Conservation (phyloP, 768 basidiomycete species). For the Panaeolus papilionaceus region DNA sequence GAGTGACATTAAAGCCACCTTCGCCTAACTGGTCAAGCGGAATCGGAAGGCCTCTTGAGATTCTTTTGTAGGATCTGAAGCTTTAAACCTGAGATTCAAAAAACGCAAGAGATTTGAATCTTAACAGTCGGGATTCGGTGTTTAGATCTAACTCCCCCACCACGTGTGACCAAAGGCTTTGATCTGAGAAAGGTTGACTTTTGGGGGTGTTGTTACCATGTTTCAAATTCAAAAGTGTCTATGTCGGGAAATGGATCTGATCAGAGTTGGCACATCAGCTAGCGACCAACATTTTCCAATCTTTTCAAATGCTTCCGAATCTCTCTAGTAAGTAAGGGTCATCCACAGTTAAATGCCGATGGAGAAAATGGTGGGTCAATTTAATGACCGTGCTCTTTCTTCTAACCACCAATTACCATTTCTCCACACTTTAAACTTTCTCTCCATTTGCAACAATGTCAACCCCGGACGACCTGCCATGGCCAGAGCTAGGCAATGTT, state of each 20-base stretch:
- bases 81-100: conserved; percentile 3
- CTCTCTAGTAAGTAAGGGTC: conserved; percentile 17
- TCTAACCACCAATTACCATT: conserved; percentile 35
- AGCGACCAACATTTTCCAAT: conserved; percentile 20
- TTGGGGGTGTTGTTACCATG: conserved; percentile 36
- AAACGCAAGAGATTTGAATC: conserved; percentile 20
- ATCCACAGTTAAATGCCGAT: conserved; percentile 42
- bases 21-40: not conserved
- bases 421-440: conserved; percentile 29
- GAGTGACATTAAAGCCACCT: not conserved
- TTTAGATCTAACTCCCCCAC: conserved; percentile 25
- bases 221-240: conserved; percentile 31
- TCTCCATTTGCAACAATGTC: conserved; percentile 47
- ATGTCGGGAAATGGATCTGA: conserved; percentile 22
- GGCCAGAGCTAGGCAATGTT: conserved; percentile 87
- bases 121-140: conserved; percentile 28
- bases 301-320: conserved; percentile 9
- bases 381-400: conserved; percentile 41
- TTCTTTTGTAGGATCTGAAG: not conserved
- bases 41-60: not conserved
- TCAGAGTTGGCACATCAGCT: conserved; percentile 29
- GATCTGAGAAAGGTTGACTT: conserved; percentile 26
- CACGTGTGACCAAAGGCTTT: conserved; percentile 9
- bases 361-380: conserved; percentile 36
- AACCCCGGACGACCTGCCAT: conserved; percentile 78